A percentile compares a stretch with the other conserved stretches of the same genome.
Evolutionary conservation across 768 basidiomycete species (phyloP).

Genomic region (Mycena chlorophos): DNA sequence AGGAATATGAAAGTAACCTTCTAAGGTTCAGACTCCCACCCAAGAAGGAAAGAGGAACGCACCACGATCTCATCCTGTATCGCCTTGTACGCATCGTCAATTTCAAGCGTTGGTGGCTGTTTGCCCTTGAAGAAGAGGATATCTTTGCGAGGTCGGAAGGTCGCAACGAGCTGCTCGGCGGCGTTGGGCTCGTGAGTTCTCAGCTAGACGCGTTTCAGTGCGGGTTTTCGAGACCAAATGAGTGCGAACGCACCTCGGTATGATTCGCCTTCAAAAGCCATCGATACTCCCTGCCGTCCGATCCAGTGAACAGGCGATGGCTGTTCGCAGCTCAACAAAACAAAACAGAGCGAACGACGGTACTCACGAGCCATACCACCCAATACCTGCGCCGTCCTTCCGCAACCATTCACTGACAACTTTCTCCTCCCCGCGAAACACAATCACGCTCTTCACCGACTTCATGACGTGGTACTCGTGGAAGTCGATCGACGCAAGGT

Average conservation of each 20-base stretch:
- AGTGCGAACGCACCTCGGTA: background rate
- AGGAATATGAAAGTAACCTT: conserved; percentile 1
- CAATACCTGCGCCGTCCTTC: background rate
- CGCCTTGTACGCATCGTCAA: background rate
- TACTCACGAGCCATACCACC: background rate
- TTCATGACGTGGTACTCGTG: background rate
- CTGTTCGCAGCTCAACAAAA: background rate
- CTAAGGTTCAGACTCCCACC: background rate
- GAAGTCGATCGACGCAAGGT: background rate
- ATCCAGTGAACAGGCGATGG: background rate
- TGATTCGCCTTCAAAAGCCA: background rate
- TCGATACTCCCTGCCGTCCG: background rate
- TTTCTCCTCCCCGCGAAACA: background rate
- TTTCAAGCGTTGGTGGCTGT: background rate
- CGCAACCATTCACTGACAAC: background rate
- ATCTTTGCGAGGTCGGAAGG: background rate
- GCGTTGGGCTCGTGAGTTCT: background rate
- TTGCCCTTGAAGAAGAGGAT: background rate
- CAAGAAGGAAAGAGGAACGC: background rate
- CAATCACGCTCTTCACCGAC: background rate
- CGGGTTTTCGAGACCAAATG: background rate
- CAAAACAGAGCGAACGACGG: background rate
- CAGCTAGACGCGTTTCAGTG: background rate
- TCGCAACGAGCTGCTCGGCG: background rate
- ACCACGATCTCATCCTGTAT: background rate